Conservation (phyloP, 192 early-diverging fungal species). For the Gigaspora rosea region DNA sequence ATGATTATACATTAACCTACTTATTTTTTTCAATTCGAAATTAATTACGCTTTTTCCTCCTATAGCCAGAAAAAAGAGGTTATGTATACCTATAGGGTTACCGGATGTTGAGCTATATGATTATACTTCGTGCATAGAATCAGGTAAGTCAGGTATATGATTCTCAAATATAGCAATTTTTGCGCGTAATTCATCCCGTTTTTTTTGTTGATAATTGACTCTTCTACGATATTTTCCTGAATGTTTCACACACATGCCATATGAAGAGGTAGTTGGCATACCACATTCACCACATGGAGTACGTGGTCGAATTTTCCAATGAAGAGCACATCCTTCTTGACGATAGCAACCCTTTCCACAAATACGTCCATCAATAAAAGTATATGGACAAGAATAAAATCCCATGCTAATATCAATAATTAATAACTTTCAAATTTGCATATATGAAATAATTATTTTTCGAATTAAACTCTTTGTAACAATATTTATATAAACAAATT, state of each 20-base stretch:
- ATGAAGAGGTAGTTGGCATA: background rate
- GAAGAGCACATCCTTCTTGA: background rate
- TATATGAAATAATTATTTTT: no score
- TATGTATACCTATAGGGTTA: no score
- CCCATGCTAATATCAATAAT: background rate
- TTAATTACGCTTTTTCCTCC: no score
- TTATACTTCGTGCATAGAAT: background rate
- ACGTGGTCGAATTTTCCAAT: background rate
- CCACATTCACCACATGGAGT: background rate
- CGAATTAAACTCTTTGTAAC: no score
- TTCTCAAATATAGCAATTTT: background rate
- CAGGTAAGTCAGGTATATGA: background rate
- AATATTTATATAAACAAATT: no score
- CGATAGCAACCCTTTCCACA: background rate
- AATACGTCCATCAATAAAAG: background rate
- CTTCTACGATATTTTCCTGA: background rate
- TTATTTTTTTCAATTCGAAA: no score
- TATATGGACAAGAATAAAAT: background rate
- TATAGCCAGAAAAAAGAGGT: no score
- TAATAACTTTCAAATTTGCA: no score
- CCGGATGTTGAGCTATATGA: background rate
- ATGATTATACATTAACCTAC: no score
- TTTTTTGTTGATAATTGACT: background rate
- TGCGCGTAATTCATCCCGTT: background rate
- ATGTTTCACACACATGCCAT: background rate